Evolutionary conservation across 2,329 filamentous ascomycete genomes (phyloP).

Genomic region (Fusarium luffae): DNA sequence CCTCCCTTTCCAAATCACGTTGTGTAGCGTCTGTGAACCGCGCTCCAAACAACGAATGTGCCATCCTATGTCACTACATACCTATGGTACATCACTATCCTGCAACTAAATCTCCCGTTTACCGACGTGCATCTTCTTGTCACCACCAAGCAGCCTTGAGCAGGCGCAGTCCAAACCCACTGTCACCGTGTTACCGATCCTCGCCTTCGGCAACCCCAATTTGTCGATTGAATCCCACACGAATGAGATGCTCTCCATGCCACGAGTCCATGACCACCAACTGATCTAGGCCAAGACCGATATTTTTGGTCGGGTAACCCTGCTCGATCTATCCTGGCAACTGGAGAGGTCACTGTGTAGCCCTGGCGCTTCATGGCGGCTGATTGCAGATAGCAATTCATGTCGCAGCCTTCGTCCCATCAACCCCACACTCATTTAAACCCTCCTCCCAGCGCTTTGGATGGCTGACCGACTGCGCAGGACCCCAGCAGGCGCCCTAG

Average conservation of each 20-base stretch:
- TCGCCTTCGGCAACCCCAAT: slow-evolving; percentile 35
- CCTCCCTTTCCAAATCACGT: slow-evolving; percentile 10
- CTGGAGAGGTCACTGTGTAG: slow-evolving; percentile 37
- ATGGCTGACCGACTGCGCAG: slow-evolving; percentile 32
- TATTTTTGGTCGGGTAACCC: slow-evolving; percentile 34
- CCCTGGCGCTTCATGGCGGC: slow-evolving; percentile 39
- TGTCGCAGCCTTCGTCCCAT: slow-evolving; percentile 40
- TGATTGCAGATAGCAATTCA: slow-evolving; percentile 42
- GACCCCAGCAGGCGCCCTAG: slow-evolving; percentile 37
- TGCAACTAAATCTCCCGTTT: slow-evolving; percentile 34
- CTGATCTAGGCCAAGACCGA: slow-evolving; percentile 30
- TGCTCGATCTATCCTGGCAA: slow-evolving; percentile 37
- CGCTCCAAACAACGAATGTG: slow-evolving; percentile 27
- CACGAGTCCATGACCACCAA: slow-evolving; percentile 17
- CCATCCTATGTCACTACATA: slow-evolving; percentile 13
- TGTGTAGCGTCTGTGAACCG: slow-evolving; percentile 12
- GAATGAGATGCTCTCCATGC: slow-evolving; percentile 16
- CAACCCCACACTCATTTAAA: slow-evolving; percentile 45
- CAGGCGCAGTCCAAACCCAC: slow-evolving; percentile 30
- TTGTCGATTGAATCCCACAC: slow-evolving; percentile 14
- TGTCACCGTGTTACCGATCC: slow-evolving; percentile 28
- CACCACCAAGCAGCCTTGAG: slow-evolving; percentile 37
- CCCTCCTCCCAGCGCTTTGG: slow-evolving; percentile 38
- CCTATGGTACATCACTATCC: slow-evolving; percentile 18
- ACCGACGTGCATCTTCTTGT: slow-evolving; percentile 41